Conservation (phyloP, 2,329 filamentous ascomycete genomes). For the Aspergillus melleus region DNA sequence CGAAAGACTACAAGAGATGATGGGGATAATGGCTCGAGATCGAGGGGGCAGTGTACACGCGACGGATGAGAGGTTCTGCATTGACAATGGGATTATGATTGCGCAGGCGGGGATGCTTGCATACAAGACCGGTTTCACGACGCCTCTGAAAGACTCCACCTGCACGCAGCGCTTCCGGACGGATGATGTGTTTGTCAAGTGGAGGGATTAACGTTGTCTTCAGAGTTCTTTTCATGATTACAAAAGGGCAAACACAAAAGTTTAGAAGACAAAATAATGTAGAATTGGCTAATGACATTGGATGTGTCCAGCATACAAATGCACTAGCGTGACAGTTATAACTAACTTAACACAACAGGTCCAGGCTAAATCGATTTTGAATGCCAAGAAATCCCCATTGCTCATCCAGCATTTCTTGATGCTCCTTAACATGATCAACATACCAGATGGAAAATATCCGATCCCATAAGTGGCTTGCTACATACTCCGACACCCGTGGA, state of each 20-base stretch:
- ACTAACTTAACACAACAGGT: too few species aligned
- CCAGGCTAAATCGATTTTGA: neutral
- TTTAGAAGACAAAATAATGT: neutral
- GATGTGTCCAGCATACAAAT: neutral
- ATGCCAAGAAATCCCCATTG: slow-evolving; percentile 1
- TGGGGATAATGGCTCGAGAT: slow-evolving; percentile 91
- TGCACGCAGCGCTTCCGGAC: slow-evolving; percentile 83
- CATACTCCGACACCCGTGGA: neutral
- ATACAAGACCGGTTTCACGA: slow-evolving; percentile 76
- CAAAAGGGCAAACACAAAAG: neutral
- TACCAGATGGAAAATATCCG: neutral
- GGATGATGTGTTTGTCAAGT: slow-evolving; percentile 77
- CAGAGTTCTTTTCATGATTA: neutral
- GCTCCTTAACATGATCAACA: neutral
- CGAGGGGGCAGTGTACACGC: slow-evolving; percentile 88
- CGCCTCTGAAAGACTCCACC: slow-evolving; percentile 74
- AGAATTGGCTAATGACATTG: neutral
- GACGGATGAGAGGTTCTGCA: slow-evolving; percentile 96
- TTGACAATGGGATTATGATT: slow-evolving; percentile 99
- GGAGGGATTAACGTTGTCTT: slow-evolving; percentile 59
- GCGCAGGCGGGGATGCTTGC: slow-evolving; percentile 90
- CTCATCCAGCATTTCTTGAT: slow-evolving; percentile 3
- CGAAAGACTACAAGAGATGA: slow-evolving; percentile 94
- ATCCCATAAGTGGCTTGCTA: neutral
- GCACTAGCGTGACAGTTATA: neutral